Evolutionary conservation across 805 yeast species (phyloP), one percentile per base, ranked within the genome.

Genomic region (Candida sanyiensis): DNA sequence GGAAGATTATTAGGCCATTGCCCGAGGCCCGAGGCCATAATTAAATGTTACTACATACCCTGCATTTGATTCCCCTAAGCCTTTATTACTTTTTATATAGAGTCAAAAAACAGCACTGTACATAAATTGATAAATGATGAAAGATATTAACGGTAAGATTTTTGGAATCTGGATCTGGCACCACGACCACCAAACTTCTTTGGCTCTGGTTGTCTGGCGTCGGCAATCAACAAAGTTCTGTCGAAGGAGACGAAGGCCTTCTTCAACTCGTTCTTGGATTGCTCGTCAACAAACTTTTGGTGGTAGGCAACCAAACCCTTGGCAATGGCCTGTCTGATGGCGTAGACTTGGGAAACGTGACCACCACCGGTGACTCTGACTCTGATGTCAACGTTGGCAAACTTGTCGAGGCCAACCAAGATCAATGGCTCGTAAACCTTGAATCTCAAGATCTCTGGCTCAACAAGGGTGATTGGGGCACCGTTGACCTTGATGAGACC

Each of bases 141-240:
- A 42, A 41, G 46, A 31, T 45, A 44, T 51, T 90, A 93, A 89
- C 98, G 98, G 93, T 93, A 93, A 72, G 98, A 93, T 75, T 93
- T 93, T 83, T 93, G 98, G 97, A 86, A 90, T 80, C 97, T 90
- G 69, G 98, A 93, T 80, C 98, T 93, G 77, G 98, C 98, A 86
- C 98, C 98, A 75, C 95, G 95, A 82, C 98, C 98, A 81, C 98
- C 98, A 80, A 93, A 93, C 82, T 93, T 93, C 97, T 93, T 93
- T 83, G 98, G 98, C 81, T 93, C 98, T 83, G 89, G 83, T 83
- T 95, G 90, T 85, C 98, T 88, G 63, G 97, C 78, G 74, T 93
- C 98, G 64, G 98, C 97, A 72, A 93, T 93, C 77, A 93, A 83
- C 71, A 93, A 83, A 71, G 97, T 87, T 82, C 96, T 89, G 90